Conservation (phyloP, 805 yeast species). For the Lachancea thermotolerans region DNA sequence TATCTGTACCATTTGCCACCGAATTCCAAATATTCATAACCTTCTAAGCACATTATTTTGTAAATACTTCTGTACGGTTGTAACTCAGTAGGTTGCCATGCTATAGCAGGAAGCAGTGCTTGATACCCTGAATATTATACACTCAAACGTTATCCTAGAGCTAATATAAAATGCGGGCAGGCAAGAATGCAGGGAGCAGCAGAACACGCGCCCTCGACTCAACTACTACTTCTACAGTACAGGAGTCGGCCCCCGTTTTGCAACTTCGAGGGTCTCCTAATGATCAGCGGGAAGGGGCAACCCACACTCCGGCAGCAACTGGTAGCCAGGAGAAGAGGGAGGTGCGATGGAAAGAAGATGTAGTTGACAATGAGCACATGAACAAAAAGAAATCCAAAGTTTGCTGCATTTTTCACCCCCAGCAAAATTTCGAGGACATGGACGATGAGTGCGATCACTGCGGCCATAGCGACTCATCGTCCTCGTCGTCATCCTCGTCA, state of each 20-base stretch:
- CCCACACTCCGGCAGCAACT: neutral
- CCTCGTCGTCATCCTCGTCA: constrained; percentile 23
- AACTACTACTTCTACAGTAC: constrained; percentile 15
- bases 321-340: constrained; percentile 33
- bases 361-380: constrained; percentile 85
- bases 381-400: constrained; percentile 83
- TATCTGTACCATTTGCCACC: neutral
- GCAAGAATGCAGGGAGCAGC: too few species aligned
- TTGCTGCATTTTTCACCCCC: constrained; percentile 85
- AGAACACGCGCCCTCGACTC: too few species aligned
- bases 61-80: neutral
- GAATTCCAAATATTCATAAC: neutral
- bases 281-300: constrained; percentile 3
- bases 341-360: constrained; percentile 81
- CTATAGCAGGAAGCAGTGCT: too few species aligned
- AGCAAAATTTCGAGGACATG: constrained; percentile 49
- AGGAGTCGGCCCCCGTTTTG: constrained; percentile 19
- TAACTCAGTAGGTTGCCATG: too few species aligned
- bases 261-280: constrained; percentile 19
- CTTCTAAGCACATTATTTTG: neutral
- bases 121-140: too few species aligned
- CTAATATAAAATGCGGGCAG: too few species aligned
- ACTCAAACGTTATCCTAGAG: too few species aligned
- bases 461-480: constrained; percentile 13
- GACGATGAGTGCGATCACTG: constrained; percentile 30